phyloP scores from a whole-genome alignment of 2,329 filamentous ascomycete species.

The Bimuria novae-zelandiae region DNA sequence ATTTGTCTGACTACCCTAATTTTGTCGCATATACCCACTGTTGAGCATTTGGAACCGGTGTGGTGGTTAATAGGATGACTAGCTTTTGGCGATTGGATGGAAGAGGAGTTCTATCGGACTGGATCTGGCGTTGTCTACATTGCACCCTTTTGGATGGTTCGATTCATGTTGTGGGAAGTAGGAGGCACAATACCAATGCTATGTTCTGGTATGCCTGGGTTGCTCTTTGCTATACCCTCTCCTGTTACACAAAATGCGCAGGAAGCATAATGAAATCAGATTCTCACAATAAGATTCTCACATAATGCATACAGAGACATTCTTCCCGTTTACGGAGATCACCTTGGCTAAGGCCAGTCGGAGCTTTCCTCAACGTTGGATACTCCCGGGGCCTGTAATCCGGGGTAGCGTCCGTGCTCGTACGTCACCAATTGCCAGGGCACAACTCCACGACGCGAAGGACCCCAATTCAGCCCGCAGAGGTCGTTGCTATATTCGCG shows the following conservation, averaged over 20 bases:
- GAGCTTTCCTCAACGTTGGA: no score
- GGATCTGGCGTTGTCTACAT: neutral
- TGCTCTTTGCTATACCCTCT: neutral
- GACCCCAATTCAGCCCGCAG: no score
- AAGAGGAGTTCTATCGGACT: neutral
- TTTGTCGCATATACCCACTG: conserved; percentile 8
- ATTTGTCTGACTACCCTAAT: neutral
- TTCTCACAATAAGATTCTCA: no score
- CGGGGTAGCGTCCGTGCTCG: conserved; percentile 1
- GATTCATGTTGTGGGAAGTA: neutral
- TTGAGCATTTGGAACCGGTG: neutral
- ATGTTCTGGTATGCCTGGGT: neutral
- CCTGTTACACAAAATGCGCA: neutral
- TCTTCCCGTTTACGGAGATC: no score
- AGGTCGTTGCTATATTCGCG: neutral
- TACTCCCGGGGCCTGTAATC: no score
- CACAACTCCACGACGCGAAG: neutral
- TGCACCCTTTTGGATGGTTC: neutral
- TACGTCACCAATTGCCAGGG: neutral
- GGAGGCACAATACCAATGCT: neutral
- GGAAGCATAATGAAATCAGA: neutral
- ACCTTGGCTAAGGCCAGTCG: no score
- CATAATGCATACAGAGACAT: no score
- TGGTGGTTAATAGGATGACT: neutral
- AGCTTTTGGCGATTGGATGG: neutral